Base-by-base conservation (phyloP, 2,329 filamentous ascomycete genomes). In the Cladosporium sp. region DNA sequence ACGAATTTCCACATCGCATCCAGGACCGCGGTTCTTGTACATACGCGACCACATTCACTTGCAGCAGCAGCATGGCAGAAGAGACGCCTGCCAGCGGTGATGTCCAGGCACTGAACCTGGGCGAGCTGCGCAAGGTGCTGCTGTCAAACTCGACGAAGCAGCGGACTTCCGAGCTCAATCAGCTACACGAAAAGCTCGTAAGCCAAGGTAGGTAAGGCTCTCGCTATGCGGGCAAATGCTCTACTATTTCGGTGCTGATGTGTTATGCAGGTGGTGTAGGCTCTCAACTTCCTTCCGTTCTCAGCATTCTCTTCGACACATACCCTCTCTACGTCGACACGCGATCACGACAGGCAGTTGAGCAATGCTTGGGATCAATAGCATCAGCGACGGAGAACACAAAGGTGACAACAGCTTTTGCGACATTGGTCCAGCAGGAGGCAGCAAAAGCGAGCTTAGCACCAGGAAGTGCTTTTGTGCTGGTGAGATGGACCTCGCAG, bases 311-410 rank as follows among this genome's bases (percentile, higher is more conserved):
- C 35, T 94, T 98, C 80, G 88, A 88, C 76, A 97, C 93, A 61
- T 93, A 97, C 75, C 87, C 91, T 67, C 88, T 91, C 72, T 99
- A 98, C 79, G 82, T 88, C 78, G 95, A 99, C 80, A 88, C 93
- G 72, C 82, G 87, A 69, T 98, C 95, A 53, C 88, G 95, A 71
- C 85, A 88, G 72, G 92, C 92, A 44, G 92, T 93, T 35, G 91
- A 97, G 77, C 84, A 86, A 80, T 97, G 93, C 76, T 84, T 99
- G 65, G 81, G 84, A 69, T 84, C 87, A 61, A 83, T 94, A 70
- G 83, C 93, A 66, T 84, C 84, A 65, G 82, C 82, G 62, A 80
- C 83, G 21, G 83, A 89, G 58, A 80, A 84, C 33, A 84, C 88
- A 46, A 78, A 80, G 10, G 78, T 86, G 29, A 79, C 95, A 58